Evolutionary conservation across 345 rosid species (phyloP), one percentile per base, ranked within the genome.

Genomic region (Citrus mangshanensis): DNA sequence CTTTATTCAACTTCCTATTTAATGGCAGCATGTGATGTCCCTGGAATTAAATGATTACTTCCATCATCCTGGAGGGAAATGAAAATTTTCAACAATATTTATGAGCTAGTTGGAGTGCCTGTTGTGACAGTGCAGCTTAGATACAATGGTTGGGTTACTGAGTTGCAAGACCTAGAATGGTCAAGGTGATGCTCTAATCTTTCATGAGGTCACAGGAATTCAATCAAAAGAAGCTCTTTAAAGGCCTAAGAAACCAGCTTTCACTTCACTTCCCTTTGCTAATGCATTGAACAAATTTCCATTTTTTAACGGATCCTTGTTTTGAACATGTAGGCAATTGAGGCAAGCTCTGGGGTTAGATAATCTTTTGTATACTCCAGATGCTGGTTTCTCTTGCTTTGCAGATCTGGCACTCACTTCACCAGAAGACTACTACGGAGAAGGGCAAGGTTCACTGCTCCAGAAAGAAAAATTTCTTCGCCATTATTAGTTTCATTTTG

Each of bases 61-160:
- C 98, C 98, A 19, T 76, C 85, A 18, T 77, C 85, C 64, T 96
- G 98, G 99, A 87, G 93, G 75, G 97, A 91, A 74, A 87, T 85
- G 56, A 85, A 93, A 65, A 91, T 96, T 81, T 96, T 96, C 65
- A 86, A 89, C 60, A 89, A 91, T 75, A 96, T 96, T 62, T 93
- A 96, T 67, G 89, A 96, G 87, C 91, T 96, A 18, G 97, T 93
- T 34, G 98, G 99, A 51, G 99, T 94, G 27, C 98, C 98, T 28
- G 98, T 94, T 72, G 85, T 89, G 54, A 96, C 97, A 0, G 97
- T 96, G 75, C 98, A 96, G 83, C 97, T 94, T 71, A 88, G 99
- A 83, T 96, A 96, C 86, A 88, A 94, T 61, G 98, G 99, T 32
- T 96, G 98, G 99, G 99, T 96, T 70, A 94, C 99, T 0, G 97